Percentiles rank a stretch among this genome's conserved stretches.
phyloP scores from a whole-genome alignment of 768 basidiomycete species.

The Termitomyces bulborhizus region DNA sequence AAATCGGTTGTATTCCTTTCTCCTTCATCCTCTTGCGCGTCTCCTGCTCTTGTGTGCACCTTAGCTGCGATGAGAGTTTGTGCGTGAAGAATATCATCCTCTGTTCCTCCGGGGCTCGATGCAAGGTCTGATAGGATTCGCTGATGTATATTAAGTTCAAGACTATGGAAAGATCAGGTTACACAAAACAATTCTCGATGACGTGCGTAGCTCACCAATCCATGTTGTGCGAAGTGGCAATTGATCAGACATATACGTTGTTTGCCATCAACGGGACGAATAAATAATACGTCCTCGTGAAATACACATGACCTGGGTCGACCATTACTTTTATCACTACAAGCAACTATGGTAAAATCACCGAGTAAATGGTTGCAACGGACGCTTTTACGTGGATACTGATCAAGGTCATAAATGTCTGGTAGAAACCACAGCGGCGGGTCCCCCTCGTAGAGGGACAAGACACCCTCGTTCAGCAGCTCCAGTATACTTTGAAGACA shows the following conservation, averaged over 20 bases:
- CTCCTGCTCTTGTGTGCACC: constrained; percentile 38
- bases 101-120: constrained; percentile 40
- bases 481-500: constrained; percentile 8
- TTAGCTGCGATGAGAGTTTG: constrained; percentile 57
- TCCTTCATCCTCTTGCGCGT: constrained; percentile 15
- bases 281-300: constrained; percentile 1
- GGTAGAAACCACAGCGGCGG: neutral
- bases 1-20: constrained; percentile 17
- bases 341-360: neutral
- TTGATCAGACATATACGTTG: neutral
- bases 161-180: constrained; percentile 29
- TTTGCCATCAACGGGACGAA: neutral
- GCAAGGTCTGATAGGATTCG: constrained; percentile 73
- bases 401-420: neutral
- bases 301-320: neutral
- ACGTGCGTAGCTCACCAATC: constrained; percentile 36
- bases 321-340: neutral
- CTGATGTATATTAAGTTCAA: constrained; percentile 76
- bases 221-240: constrained; percentile 22
- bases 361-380: neutral
- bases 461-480: constrained; percentile 11
- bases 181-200: neutral
- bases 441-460: neutral
- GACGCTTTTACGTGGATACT: neutral
- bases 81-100: constrained; percentile 40